phyloP scores from a whole-genome alignment of 768 basidiomycete species.

The Calocybe indica region DNA sequence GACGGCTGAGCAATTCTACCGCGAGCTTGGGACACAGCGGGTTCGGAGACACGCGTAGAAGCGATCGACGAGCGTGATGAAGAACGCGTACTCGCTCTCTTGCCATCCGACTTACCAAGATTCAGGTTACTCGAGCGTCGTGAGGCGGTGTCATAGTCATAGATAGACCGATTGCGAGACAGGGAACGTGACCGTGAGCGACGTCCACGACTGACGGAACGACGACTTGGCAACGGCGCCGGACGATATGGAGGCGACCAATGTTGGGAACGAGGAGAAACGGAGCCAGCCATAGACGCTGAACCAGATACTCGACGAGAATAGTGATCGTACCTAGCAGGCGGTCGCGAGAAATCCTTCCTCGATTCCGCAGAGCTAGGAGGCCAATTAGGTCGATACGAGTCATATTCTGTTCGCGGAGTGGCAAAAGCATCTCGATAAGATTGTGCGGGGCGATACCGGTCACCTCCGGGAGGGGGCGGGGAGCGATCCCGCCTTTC shows the following conservation, averaged over 20 bases:
- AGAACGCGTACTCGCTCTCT: slow-evolving; percentile 36
- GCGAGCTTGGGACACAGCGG: slow-evolving; percentile 18
- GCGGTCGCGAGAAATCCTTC: slow-evolving; percentile 2
- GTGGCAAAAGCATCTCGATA: slow-evolving; percentile 33
- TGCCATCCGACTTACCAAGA: slow-evolving; percentile 21
- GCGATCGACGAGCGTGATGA: slow-evolving; percentile 52
- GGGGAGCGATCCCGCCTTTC: slow-evolving; percentile 30
- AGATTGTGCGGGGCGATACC: slow-evolving; percentile 41
- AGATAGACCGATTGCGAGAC: slow-evolving; percentile 10
- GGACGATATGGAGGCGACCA: slow-evolving; percentile 14
- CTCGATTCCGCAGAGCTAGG: no score
- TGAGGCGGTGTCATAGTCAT: no score
- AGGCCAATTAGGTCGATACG: slow-evolving; percentile 41
- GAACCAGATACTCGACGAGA: slow-evolving; percentile 18
- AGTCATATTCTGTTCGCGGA: slow-evolving; percentile 28
- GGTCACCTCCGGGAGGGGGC: slow-evolving; percentile 29
- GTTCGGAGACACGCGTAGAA: slow-evolving; percentile 42
- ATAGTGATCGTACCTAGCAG: slow-evolving; percentile 19
- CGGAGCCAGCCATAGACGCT: slow-evolving; percentile 23
- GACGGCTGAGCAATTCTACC: not conserved
- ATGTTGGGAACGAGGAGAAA: slow-evolving; percentile 20
- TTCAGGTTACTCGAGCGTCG: not conserved
- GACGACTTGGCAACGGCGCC: slow-evolving; percentile 11
- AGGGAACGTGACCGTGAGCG: slow-evolving; percentile 9
- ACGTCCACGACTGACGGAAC: slow-evolving; percentile 12